Evolutionary conservation across 2,329 filamentous ascomycete species (phyloP).

Genomic region (Coniochaeta sp.): DNA sequence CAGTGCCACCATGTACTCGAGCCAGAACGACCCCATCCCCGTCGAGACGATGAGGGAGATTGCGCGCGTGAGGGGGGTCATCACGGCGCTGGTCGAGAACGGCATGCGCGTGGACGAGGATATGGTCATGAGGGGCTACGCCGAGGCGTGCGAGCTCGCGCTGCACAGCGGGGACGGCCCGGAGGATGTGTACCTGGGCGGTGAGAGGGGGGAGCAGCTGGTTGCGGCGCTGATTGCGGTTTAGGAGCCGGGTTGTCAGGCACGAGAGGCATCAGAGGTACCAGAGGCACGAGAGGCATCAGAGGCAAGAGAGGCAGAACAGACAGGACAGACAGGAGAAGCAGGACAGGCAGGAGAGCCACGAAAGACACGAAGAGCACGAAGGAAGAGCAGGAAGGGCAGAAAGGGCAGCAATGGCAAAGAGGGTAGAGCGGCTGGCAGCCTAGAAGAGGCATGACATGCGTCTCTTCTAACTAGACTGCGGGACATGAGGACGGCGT

Average conservation of each 20-base stretch:
- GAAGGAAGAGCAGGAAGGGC: no score
- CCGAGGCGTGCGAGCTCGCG: conserved; percentile 70
- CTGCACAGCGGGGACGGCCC: conserved; percentile 47
- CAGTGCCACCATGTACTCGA: conserved; percentile 82
- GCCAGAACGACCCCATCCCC: conserved; percentile 83
- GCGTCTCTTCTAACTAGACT: no score
- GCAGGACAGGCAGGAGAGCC: no score
- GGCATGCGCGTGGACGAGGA: conserved; percentile 86
- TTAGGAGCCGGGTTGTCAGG: background rate
- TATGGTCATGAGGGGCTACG: conserved; percentile 75
- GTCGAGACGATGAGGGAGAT: conserved; percentile 80
- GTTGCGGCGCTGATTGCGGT: conserved; percentile 29
- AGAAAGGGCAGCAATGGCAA: no score
- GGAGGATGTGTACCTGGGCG: conserved; percentile 54
- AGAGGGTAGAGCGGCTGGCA: no score
- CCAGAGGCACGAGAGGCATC: no score
- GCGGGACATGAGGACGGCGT: no score
- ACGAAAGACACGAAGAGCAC: no score
- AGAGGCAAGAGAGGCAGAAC: no score
- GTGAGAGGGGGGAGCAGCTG: conserved; percentile 45
- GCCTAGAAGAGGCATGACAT: no score
- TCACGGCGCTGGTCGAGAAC: conserved; percentile 74
- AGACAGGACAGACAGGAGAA: no score
- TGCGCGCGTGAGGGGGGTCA: conserved; percentile 71
- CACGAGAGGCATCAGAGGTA: background rate